A percentile compares a stretch with the other conserved stretches of the same genome.
Evolutionary conservation across 164 flowering plant species (phyloP).

Genomic region (Vitis labrusca): DNA sequence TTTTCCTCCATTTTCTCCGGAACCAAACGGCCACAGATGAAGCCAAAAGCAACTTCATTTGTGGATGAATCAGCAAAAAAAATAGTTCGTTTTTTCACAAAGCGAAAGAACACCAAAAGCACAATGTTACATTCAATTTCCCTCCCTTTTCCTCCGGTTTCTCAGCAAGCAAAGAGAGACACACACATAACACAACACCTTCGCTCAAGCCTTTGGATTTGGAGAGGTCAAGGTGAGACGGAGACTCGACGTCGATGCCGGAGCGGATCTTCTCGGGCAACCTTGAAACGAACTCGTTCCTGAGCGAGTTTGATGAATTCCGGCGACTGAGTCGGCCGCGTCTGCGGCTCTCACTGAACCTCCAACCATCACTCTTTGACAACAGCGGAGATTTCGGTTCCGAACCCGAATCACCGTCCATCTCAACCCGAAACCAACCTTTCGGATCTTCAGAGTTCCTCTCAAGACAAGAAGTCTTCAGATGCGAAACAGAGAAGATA

Average conservation of each 20-base stretch:
- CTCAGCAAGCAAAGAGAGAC: not conserved
- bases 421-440: not conserved
- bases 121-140: not conserved
- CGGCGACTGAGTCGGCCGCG: constrained; percentile 20
- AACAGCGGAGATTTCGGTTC: constrained; percentile 14
- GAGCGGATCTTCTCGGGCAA: constrained; percentile 47
- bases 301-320: constrained; percentile 32
- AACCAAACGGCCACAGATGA: too few species aligned
- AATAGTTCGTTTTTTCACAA: not conserved
- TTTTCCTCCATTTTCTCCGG: too few species aligned
- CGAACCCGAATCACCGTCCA: constrained; percentile 19
- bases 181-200: constrained; percentile 27
- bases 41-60: too few species aligned
- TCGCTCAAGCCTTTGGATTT: constrained; percentile 23
- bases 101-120: not conserved
- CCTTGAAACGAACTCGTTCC: constrained; percentile 38
- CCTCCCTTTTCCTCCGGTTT: not conserved
- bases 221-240: constrained; percentile 30
- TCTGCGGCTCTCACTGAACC: not conserved
- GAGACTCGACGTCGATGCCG: constrained; percentile 40
- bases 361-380: not conserved
- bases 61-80: not conserved
- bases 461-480: too few species aligned
- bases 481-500: too few species aligned
- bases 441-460: too few species aligned